phyloP scores from a whole-genome alignment of 2,329 filamentous ascomycete genomes.

The Colletotrichum sp. region DNA sequence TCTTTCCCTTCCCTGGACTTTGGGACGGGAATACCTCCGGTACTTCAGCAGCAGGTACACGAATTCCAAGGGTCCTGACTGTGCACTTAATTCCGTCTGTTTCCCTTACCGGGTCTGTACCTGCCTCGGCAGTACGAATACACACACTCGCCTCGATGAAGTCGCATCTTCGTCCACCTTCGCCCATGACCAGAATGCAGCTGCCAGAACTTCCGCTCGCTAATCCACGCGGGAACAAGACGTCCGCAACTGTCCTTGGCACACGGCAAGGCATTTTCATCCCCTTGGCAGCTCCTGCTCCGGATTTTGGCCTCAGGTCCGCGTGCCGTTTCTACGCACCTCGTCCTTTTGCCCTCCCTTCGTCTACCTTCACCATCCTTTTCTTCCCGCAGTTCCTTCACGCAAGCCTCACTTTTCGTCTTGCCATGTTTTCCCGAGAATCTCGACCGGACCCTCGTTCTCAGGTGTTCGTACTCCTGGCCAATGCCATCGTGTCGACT shows the following conservation, averaged over 20 bases:
- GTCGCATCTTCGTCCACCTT: neutral
- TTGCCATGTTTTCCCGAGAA: neutral
- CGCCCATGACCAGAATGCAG: neutral
- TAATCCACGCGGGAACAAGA: neutral
- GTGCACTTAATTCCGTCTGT: neutral
- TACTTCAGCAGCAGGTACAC: neutral
- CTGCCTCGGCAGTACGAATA: neutral
- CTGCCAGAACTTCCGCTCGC: neutral
- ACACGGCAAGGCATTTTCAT: neutral
- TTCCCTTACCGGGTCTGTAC: neutral
- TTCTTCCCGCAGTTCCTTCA: neutral
- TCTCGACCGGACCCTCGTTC: neutral
- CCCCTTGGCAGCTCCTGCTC: neutral
- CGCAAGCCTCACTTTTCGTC: neutral
- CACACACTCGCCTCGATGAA: neutral
- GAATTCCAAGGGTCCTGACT: neutral
- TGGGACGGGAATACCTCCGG: neutral
- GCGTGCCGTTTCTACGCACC: neutral
- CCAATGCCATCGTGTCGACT: neutral
- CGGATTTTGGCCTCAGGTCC: neutral
- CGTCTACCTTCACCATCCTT: neutral
- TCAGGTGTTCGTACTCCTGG: neutral
- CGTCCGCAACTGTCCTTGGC: neutral
- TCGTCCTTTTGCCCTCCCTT: neutral
- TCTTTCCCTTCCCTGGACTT: neutral